These are phyloP conservation scores for Penicillium simplicissimum DNA, from an alignment of 495 filamentous ascomycete genomes.

Conservation along the genomic window DNA sequence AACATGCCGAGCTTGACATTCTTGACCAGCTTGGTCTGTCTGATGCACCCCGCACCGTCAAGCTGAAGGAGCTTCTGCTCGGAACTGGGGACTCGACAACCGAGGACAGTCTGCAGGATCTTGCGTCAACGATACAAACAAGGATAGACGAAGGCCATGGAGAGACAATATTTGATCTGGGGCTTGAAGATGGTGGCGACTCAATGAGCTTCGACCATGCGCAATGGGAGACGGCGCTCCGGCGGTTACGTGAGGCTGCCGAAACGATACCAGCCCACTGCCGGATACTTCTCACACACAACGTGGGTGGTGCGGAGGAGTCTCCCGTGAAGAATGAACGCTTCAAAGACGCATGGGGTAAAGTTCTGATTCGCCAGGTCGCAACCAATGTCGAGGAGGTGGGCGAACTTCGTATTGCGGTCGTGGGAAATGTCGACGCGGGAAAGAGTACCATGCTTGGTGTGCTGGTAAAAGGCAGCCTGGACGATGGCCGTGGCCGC, in stretches of 20 bases:
- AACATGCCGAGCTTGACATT: constrained; percentile 90
- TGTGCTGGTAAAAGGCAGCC: constrained; percentile 90
- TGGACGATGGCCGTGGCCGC: constrained; percentile 93
- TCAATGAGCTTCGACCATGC: constrained; percentile 78
- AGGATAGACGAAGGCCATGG: constrained; percentile 84
- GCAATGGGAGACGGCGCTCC: constrained; percentile 77
- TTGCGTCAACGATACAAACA: constrained; percentile 61
- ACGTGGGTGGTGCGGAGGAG: constrained; percentile 79
- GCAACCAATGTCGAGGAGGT: constrained; percentile 78
- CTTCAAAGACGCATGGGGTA: constrained; percentile 72
- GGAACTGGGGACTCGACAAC: constrained; percentile 55
- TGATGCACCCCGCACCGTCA: constrained; percentile 67
- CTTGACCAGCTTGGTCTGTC: constrained; percentile 82
- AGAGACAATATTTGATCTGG: constrained; percentile 89
- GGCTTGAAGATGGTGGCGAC: constrained; percentile 89
- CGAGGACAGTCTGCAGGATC: constrained; percentile 59
- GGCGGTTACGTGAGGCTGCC: constrained; percentile 65
- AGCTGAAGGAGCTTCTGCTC: constrained; percentile 76
- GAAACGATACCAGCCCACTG: constrained; percentile 69
- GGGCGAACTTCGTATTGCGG: constrained; percentile 94
- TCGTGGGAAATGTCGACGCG: constrained; percentile 97
- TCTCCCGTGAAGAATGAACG: constrained; percentile 61
- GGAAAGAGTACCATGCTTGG: constrained; percentile 97
- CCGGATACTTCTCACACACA: constrained; percentile 80
- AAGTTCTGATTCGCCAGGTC: constrained; percentile 75